phyloP scores from a whole-genome alignment of 306 rosid genomes.

The Nissolia schottii region DNA sequence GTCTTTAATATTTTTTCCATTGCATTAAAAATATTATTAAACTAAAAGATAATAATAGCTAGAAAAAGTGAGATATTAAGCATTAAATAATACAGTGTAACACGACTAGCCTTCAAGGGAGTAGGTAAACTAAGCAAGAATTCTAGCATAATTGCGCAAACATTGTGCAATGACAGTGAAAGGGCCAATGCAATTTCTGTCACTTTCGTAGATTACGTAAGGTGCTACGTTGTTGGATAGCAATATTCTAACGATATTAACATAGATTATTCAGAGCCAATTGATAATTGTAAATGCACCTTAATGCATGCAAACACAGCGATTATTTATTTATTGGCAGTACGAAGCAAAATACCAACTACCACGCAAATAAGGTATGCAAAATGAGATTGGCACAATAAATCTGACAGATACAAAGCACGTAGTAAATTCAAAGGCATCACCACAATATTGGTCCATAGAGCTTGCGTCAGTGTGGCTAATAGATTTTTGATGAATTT shows the following conservation, averaged over 20 bases:
- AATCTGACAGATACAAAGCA: neutral
- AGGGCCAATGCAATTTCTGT: neutral
- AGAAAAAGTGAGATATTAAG: no score
- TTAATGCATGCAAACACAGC: neutral
- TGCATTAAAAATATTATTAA: no score
- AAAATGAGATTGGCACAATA: neutral
- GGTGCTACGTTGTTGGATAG: neutral
- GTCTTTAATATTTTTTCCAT: no score
- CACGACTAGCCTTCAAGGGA: no score
- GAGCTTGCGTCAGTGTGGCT: neutral
- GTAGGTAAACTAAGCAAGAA: neutral
- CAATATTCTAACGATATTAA: neutral
- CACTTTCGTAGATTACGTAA: neutral
- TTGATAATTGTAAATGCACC: neutral
- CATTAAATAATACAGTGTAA: no score
- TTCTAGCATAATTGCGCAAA: neutral
- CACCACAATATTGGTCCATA: neutral
- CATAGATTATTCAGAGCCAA: neutral
- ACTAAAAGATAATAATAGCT: no score
- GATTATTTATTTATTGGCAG: no score
- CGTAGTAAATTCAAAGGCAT: neutral
- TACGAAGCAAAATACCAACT: neutral
- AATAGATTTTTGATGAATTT: no score
- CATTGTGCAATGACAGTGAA: neutral
- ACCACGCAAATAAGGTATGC: neutral